Evolutionary conservation across 139 green algal species (phyloP).

Genomic region (Tetradesmus obliquus): DNA sequence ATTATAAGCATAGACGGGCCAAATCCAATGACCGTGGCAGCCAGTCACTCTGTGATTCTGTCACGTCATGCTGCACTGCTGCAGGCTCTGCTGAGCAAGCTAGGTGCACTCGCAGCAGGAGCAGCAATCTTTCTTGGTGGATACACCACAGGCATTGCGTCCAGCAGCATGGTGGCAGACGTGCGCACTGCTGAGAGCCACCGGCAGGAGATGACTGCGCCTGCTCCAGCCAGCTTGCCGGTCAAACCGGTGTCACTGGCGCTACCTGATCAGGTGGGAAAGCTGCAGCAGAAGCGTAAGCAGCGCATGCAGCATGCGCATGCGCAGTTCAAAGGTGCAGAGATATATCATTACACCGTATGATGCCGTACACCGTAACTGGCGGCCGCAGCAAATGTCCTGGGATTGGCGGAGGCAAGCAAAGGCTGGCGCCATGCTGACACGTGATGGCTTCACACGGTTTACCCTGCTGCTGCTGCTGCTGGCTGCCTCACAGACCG

Average conservation of each 20-base stretch:
- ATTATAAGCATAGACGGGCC: no score
- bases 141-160: constrained; percentile 15
- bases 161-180: constrained; percentile 27
- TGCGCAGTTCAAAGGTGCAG: no score
- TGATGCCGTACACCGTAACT: no score
- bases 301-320: not conserved
- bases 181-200: constrained; percentile 4
- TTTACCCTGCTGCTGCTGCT: not conserved
- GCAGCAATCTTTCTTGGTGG: constrained; percentile 32
- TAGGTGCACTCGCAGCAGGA: constrained; percentile 9
- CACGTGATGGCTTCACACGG: no score
- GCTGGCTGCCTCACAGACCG: not conserved
- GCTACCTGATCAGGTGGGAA: constrained; percentile 22
- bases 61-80: not conserved
- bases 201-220: not conserved
- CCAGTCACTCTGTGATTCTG: no score
- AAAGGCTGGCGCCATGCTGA: no score
- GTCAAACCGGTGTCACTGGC: constrained; percentile 23
- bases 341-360: no score
- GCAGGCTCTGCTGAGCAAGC: not conserved
- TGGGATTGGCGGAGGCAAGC: no score
- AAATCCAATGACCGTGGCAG: no score
- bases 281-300: not conserved
- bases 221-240: not conserved
- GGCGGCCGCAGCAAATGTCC: no score